phyloP scores from a whole-genome alignment of 495 filamentous ascomycete genomes.

The Annulohypoxylon nitens region DNA sequence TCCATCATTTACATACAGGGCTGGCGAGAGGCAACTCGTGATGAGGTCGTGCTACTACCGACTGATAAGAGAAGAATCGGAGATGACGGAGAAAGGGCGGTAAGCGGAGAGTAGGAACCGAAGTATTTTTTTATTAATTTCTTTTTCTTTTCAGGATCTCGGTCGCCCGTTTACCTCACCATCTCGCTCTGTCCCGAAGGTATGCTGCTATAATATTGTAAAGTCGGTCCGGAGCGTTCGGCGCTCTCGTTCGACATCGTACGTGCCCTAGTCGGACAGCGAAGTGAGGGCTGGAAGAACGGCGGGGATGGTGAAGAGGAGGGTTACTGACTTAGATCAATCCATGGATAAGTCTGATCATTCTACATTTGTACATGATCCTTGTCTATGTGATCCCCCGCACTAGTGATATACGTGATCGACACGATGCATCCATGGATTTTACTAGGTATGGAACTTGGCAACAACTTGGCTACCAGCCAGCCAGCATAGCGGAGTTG shows the following conservation, averaged over 20 bases:
- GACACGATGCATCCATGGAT: constrained; percentile 33
- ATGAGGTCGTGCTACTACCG: constrained; percentile 24
- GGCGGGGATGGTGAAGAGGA: neutral
- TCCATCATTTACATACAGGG: constrained; percentile 1
- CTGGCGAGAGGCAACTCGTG: constrained; percentile 27
- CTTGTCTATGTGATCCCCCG: constrained; percentile 37
- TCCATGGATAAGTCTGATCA: constrained; percentile 13
- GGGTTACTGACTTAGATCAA: constrained; percentile 1
- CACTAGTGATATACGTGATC: constrained; percentile 36
- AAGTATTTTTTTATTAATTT: too few species aligned
- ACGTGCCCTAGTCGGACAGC: constrained; percentile 26
- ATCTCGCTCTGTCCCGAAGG: constrained; percentile 28
- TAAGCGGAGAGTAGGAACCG: constrained; percentile 16
- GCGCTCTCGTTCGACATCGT: constrained; percentile 45
- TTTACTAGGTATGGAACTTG: constrained; percentile 18
- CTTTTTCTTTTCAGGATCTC: neutral
- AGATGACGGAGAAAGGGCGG: constrained; percentile 28
- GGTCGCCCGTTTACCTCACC: neutral
- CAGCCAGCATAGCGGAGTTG: constrained; percentile 4
- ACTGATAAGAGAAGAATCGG: constrained; percentile 32
- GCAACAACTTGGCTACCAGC: constrained; percentile 25
- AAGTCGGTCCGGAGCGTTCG: neutral
- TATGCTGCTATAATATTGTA: neutral
- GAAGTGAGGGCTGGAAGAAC: neutral
- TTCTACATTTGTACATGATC: neutral